Evolutionary conservation across 768 basidiomycete genomes (phyloP).

Genomic region (Pluteus cervinus): DNA sequence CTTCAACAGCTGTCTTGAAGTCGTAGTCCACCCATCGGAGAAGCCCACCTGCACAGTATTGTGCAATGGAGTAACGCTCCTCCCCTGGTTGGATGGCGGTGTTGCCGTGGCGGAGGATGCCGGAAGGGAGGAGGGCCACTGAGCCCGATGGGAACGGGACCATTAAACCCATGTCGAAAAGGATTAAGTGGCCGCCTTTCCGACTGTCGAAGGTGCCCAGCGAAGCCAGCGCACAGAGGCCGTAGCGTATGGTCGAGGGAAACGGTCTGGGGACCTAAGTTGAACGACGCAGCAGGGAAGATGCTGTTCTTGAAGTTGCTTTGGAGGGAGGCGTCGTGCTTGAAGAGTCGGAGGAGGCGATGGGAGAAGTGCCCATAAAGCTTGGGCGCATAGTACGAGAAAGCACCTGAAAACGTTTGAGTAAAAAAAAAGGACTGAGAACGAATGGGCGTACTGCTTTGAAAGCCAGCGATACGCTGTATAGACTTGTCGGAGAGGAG

Average conservation of each 20-base stretch:
- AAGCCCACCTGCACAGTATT: slow-evolving; percentile 10
- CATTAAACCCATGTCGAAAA: background rate
- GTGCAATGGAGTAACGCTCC: slow-evolving; percentile 6
- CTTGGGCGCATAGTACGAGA: slow-evolving; percentile 16
- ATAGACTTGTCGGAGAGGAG: slow-evolving; percentile 5
- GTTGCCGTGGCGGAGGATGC: slow-evolving; percentile 1
- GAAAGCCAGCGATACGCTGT: slow-evolving; percentile 15
- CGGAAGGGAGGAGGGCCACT: slow-evolving; percentile 3
- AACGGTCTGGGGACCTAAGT: slow-evolving; percentile 2
- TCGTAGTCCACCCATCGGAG: slow-evolving; percentile 2
- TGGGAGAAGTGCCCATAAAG: slow-evolving; percentile 12
- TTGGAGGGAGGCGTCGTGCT: slow-evolving; percentile 5
- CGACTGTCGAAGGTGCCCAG: background rate
- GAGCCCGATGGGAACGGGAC: background rate
- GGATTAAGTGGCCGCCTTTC: background rate
- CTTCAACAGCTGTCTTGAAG: slow-evolving; percentile 9
- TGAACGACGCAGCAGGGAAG: background rate
- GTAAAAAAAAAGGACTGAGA: background rate
- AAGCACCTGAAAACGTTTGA: slow-evolving; percentile 7
- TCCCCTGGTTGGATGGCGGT: slow-evolving; percentile 2
- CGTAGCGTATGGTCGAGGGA: background rate
- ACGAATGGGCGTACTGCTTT: slow-evolving; percentile 10
- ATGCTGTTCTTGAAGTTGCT: slow-evolving; percentile 17
- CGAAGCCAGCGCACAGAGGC: background rate
- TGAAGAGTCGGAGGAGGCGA: slow-evolving; percentile 7